Conservation (phyloP, 2,329 filamentous ascomycete genomes). For the Diaporthe sp. region DNA sequence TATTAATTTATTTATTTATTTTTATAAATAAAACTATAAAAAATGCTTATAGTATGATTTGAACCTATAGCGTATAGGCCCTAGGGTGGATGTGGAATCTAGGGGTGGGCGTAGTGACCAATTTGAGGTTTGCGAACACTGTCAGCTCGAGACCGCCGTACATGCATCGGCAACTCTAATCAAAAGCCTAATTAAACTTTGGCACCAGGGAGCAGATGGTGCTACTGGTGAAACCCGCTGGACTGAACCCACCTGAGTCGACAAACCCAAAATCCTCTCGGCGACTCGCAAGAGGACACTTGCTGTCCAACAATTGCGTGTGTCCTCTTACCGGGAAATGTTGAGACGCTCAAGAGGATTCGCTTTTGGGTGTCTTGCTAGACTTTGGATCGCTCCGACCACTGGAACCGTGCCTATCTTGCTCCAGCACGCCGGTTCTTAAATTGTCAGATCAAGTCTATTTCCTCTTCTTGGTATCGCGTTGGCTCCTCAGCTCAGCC, state of each 20-base stretch:
- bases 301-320: background rate
- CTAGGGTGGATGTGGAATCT: too few relatives aligned
- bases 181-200: conserved; percentile 21
- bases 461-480: background rate
- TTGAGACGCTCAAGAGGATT: background rate
- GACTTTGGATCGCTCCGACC: conserved; percentile 11
- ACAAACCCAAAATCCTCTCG: conserved; percentile 22
- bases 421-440: background rate
- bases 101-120: too few relatives aligned
- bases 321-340: background rate
- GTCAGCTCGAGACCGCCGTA: too few relatives aligned
- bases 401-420: background rate
- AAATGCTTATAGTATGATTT: too few relatives aligned
- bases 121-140: too few relatives aligned
- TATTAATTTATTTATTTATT: too few relatives aligned
- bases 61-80: too few relatives aligned
- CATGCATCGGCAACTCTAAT: conserved; percentile 13
- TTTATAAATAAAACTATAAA: too few relatives aligned
- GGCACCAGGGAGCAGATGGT: conserved; percentile 1
- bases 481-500: background rate
- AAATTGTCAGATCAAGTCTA: conserved; percentile 5
- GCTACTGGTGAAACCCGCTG: conserved; percentile 23
- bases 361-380: background rate
- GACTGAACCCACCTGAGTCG: conserved; percentile 21
- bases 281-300: background rate